Evolutionary conservation across 169 alveolate genomes (phyloP), one percentile per base, ranked within the genome.

Genomic region (Cryptosporidium muris): DNA sequence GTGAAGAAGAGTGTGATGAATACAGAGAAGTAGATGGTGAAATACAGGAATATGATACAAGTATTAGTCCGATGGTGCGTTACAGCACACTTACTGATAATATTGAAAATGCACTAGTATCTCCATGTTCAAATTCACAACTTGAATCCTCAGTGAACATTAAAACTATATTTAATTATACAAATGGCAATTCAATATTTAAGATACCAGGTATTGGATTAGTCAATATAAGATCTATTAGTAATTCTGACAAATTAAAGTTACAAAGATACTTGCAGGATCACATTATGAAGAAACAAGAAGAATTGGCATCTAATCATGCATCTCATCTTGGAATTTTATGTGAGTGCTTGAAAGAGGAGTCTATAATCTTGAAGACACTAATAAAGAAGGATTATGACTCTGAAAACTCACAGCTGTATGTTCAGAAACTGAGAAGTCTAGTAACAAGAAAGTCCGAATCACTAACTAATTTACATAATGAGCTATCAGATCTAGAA

Each of bases 141-240:
- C 25, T 25, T 25, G 25, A 25, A 25, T 25, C 25, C 0, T 25
- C 25, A 25, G 25, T 25, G 25, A 25, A 25, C 25, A 25, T 25
- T 25, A 25, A 25, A 25, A 25, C 25, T 25, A 25, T 25, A 25
- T 25, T 25, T 25, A 25, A 25, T 25, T 25, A 25, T 25, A 25
- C 25, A 25, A 25, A 25, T 25, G 25, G 25, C 25, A 43, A 14
- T 34, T 58, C 74, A 48, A 58, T 74, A 25, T 74, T 74, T 43
- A 74, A 74, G 8, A 74, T 74, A 47, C 85, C 85, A n/a, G 85
- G 85, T 34, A 74, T 74, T 56, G 85, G 85, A 4, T 9, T 74
- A 8, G 74, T 74, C 34, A 74, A 74, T 8, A 58, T 68, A 1
- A 68, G 60, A 9, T 45, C 85, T 4, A 74, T 74, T 56, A 58